Conservation (phyloP, 106 monocot species). For the Hemerocallis citrina region DNA sequence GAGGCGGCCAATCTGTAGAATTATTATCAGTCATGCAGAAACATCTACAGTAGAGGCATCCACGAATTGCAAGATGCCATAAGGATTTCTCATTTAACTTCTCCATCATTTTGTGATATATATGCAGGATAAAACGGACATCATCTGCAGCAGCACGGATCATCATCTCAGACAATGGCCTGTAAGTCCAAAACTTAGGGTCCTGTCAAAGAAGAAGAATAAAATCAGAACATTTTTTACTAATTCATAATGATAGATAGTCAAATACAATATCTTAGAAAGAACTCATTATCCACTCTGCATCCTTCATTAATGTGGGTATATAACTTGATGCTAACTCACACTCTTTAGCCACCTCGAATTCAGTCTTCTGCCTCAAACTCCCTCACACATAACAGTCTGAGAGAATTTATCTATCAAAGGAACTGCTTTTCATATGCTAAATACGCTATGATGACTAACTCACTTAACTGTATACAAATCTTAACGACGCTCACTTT, state of each 20-base stretch:
- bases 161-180: constrained; percentile 90
- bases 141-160: constrained; percentile 82
- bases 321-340: too few species aligned
- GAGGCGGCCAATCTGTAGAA: constrained; percentile 67
- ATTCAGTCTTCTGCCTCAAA: too few species aligned
- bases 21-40: constrained; percentile 71
- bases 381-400: too few species aligned
- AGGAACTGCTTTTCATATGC: too few species aligned
- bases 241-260: too few species aligned
- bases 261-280: too few species aligned
- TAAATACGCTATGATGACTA: too few species aligned
- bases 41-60: constrained; percentile 79
- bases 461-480: too few species aligned
- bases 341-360: not conserved
- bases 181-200: constrained; percentile 71
- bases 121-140: constrained; percentile 79
- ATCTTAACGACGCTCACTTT: too few species aligned
- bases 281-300: too few species aligned
- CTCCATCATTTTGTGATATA: constrained; percentile 81
- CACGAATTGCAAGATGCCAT: constrained; percentile 71
- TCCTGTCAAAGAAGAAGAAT: constrained; percentile 37
- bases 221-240: constrained; percentile 3
- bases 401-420: too few species aligned
- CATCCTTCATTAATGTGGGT: too few species aligned
- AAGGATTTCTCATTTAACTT: constrained; percentile 58